phyloP scores from a whole-genome alignment of 371 early-diverging fungal species.

The Mucor sp. region DNA sequence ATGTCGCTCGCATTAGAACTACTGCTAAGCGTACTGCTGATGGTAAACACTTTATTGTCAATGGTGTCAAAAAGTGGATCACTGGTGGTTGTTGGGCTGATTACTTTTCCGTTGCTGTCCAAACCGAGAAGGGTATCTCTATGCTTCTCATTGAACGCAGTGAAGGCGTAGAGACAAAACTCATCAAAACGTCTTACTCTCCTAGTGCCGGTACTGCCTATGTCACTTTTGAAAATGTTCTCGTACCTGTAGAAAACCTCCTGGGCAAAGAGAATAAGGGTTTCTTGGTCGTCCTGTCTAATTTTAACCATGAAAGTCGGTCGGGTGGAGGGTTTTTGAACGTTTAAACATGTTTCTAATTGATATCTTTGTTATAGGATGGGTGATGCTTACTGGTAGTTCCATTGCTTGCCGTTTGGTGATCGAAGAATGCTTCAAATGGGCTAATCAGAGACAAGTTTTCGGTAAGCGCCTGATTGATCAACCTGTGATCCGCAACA shows the following conservation, averaged over 20 bases:
- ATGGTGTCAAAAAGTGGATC: conserved; percentile 77
- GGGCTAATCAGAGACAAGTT: conserved; percentile 61
- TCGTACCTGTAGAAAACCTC: conserved; percentile 71
- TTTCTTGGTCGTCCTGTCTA: conserved; percentile 58
- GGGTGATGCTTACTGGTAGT: conserved; percentile 34
- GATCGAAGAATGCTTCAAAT: conserved; percentile 47
- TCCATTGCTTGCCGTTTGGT: conserved; percentile 29
- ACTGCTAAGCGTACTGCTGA: conserved; percentile 77
- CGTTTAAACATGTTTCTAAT: no score
- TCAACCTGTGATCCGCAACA: conserved; percentile 71
- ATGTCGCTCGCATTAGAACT: conserved; percentile 78
- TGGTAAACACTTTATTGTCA: conserved; percentile 59
- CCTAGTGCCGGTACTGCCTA: conserved; percentile 61
- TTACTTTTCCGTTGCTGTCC: conserved; percentile 73
- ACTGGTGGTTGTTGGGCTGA: conserved; percentile 76
- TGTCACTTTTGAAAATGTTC: conserved; percentile 58
- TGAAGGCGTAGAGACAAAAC: conserved; percentile 69
- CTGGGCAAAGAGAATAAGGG: conserved; percentile 74
- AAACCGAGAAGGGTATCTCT: conserved; percentile 76
- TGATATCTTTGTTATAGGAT: conserved; percentile 12
- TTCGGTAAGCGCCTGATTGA: conserved; percentile 82
- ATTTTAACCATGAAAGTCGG: conserved; percentile 55
- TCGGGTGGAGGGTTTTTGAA: background rate
- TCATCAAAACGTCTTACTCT: conserved; percentile 68
- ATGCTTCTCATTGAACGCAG: conserved; percentile 65